Evolutionary conservation across 208 protist species (phyloP).

Genomic region (Zelonia costaricensis): DNA sequence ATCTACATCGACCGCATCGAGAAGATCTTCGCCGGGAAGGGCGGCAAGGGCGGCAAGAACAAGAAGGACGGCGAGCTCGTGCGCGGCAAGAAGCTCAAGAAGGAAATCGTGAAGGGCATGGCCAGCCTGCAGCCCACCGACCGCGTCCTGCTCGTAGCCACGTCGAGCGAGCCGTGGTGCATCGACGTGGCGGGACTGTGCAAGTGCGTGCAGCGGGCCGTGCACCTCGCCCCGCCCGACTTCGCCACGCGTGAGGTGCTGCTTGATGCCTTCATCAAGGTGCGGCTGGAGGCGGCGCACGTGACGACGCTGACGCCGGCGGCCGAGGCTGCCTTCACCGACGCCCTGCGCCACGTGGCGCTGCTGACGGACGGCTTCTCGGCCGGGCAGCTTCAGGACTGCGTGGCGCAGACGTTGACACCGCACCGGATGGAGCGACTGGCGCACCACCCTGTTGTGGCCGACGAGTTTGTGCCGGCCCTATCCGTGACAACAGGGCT

Average conservation of each 20-base stretch:
- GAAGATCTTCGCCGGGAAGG: conserved; percentile 75
- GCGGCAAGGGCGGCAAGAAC: conserved; percentile 42
- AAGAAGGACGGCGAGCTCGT: conserved; percentile 63
- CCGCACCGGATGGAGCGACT: conserved; percentile 76
- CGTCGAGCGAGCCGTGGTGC: conserved; percentile 70
- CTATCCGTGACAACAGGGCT: conserved; percentile 51
- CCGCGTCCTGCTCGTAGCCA: conserved; percentile 91
- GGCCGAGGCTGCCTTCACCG: conserved; percentile 17
- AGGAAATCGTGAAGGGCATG: conserved; percentile 85
- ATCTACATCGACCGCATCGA: conserved; percentile 95
- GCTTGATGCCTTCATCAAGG: conserved; percentile 57
- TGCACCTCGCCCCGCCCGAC: conserved; percentile 85
- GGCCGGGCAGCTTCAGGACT: conserved; percentile 48
- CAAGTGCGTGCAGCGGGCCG: conserved; percentile 68
- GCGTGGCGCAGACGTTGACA: conserved; percentile 69
- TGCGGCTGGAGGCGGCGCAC: conserved; percentile 5
- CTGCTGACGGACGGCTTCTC: conserved; percentile 81
- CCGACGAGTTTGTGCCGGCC: conserved; percentile 80
- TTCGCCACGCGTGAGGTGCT: conserved; percentile 85
- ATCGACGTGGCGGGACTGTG: conserved; percentile 58
- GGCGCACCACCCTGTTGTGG: conserved; percentile 50
- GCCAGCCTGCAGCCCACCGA: conserved; percentile 80
- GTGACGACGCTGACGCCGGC: conserved; percentile 16
- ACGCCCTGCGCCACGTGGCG: conserved; percentile 65
- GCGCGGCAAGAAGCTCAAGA: conserved; percentile 91